Evolutionary conservation across 495 filamentous ascomycete species (phyloP).

Genomic region (Aspergillus mulundensis): DNA sequence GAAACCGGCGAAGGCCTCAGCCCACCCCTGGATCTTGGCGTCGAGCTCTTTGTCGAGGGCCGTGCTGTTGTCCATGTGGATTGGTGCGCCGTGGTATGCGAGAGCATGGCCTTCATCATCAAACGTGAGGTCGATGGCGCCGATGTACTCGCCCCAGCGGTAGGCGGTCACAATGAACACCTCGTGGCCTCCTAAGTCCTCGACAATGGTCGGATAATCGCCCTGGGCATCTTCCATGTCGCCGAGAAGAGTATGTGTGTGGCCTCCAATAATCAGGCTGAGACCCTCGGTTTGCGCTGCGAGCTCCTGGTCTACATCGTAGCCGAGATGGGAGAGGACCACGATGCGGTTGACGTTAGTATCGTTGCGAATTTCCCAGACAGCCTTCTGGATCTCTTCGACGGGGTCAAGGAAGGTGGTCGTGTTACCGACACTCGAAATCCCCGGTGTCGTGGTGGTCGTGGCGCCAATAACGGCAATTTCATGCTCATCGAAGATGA

Average conservation of each 20-base stretch:
- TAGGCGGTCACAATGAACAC: constrained; percentile 4
- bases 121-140: neutral
- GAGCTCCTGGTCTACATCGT: constrained; percentile 2
- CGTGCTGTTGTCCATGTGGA: constrained; percentile 7
- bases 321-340: constrained; percentile 4
- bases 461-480: constrained; percentile 3
- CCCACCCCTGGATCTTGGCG: constrained; percentile 2
- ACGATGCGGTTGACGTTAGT: constrained; percentile 2
- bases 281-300: neutral
- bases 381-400: neutral
- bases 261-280: constrained; percentile 2
- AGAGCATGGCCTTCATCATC: neutral
- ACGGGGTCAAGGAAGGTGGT: constrained; percentile 6
- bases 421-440: neutral
- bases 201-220: constrained; percentile 3
- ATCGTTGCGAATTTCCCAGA: constrained; percentile 3
- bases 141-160: constrained; percentile 6
- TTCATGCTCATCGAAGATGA: constrained; percentile 3
- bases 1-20: neutral
- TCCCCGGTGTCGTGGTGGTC: neutral
- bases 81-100: constrained; percentile 5
- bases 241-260: constrained; percentile 2
- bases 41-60: neutral
- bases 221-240: constrained; percentile 3
- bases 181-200: neutral